Evolutionary conservation across 495 filamentous ascomycete genomes (phyloP).

Genomic region (Amphirosellinia nigrospora): DNA sequence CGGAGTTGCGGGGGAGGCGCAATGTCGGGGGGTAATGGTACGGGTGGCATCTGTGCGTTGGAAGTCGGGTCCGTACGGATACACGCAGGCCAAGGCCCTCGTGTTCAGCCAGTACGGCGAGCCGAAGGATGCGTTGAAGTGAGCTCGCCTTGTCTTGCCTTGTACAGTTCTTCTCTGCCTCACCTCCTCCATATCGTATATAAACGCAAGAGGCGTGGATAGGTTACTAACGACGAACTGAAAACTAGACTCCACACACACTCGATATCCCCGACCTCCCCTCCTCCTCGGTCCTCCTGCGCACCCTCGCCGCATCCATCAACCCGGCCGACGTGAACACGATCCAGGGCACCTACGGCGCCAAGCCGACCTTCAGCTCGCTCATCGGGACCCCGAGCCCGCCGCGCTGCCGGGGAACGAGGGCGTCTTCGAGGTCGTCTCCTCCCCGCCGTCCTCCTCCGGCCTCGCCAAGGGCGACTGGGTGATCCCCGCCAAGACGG

Average conservation of each 20-base stretch:
- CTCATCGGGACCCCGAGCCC: constrained; percentile 76
- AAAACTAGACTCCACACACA: constrained; percentile 73
- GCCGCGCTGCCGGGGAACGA: constrained; percentile 77
- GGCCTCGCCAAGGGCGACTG: constrained; percentile 73
- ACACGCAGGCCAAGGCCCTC: constrained; percentile 94
- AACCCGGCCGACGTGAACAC: constrained; percentile 97
- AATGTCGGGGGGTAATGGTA: neutral
- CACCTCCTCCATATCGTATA: neutral
- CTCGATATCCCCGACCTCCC: constrained; percentile 81
- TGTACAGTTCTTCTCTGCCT: neutral
- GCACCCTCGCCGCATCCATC: constrained; percentile 82
- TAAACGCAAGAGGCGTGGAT: neutral
- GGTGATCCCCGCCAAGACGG: constrained; percentile 82
- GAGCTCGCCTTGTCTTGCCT: constrained; percentile 27
- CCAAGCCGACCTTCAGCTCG: constrained; percentile 74
- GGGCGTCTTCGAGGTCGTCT: constrained; percentile 83
- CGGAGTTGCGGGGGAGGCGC: constrained; percentile 25
- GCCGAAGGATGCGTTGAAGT: constrained; percentile 80
- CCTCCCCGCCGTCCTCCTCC: constrained; percentile 29
- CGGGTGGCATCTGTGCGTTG: constrained; percentile 30
- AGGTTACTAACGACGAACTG: neutral
- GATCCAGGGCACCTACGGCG: constrained; percentile 94
- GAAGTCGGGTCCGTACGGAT: constrained; percentile 76
- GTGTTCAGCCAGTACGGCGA: constrained; percentile 86
- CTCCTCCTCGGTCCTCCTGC: constrained; percentile 66